phyloP scores from a whole-genome alignment of 2,329 filamentous ascomycete genomes.

The Neofusicoccum laricinum region DNA sequence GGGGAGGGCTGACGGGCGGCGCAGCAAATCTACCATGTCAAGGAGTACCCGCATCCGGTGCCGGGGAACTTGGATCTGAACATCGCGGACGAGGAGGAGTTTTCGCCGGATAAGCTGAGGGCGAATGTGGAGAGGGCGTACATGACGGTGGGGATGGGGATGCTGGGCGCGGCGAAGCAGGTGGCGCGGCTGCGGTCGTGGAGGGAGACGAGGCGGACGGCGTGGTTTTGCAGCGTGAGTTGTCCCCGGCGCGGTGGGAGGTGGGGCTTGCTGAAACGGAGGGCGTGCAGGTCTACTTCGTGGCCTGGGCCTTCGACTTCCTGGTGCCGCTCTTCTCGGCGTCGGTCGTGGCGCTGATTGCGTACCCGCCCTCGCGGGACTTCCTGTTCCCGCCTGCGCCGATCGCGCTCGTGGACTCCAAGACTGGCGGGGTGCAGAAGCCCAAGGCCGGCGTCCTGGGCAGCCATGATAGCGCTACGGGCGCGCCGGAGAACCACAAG shows the following conservation, averaged over 20 bases:
- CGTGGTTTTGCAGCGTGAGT: slow-evolving; percentile 58
- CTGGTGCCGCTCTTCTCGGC: slow-evolving; percentile 60
- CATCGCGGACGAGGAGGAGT: slow-evolving; percentile 77
- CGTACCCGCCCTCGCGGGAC: slow-evolving; percentile 60
- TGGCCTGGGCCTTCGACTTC: slow-evolving; percentile 73
- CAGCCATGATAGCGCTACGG: slow-evolving; percentile 73
- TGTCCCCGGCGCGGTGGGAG: not conserved
- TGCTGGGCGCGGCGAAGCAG: slow-evolving; percentile 69
- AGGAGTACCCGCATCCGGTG: slow-evolving; percentile 58
- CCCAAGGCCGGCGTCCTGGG: slow-evolving; percentile 73
- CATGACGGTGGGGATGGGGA: slow-evolving; percentile 67
- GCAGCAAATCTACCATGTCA: slow-evolving; percentile 67
- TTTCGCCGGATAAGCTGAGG: slow-evolving; percentile 78
- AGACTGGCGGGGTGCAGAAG: slow-evolving; percentile 72
- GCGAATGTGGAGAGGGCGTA: slow-evolving; percentile 77
- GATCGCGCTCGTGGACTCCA: slow-evolving; percentile 66
- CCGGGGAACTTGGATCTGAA: slow-evolving; percentile 75
- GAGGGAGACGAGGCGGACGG: slow-evolving; percentile 68
- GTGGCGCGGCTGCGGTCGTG: slow-evolving; percentile 74
- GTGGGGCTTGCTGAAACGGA: not conserved
- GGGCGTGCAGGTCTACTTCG: slow-evolving; percentile 45
- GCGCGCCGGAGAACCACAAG: slow-evolving; percentile 77
- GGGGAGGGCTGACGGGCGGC: not conserved
- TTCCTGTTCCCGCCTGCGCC: slow-evolving; percentile 75
- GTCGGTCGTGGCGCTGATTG: slow-evolving; percentile 63